These are phyloP conservation scores for Suillus lakei DNA, from an alignment of 768 basidiomycete genomes.

Conservation along the genomic window DNA sequence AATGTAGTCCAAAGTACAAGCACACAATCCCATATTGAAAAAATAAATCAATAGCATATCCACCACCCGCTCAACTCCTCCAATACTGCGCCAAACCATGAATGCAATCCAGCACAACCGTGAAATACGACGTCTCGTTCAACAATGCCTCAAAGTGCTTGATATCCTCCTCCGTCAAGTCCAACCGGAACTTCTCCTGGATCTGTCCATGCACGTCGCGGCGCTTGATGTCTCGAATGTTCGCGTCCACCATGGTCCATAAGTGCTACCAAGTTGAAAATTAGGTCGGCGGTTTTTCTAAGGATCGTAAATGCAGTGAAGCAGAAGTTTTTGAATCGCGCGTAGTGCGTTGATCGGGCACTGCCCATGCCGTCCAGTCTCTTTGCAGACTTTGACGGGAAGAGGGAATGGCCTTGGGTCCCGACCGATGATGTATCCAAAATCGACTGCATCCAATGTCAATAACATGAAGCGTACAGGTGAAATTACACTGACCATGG, in stretches of 20 bases:
- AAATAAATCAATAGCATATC: neutral
- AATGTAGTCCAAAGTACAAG: no score
- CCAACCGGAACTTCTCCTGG: constrained; percentile 95
- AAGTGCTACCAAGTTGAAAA: constrained; percentile 92
- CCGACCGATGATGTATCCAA: constrained; percentile 96
- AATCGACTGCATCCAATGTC: constrained; percentile 71
- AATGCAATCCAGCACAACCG: constrained; percentile 91
- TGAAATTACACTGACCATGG: constrained; percentile 64
- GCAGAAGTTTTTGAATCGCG: constrained; percentile 93
- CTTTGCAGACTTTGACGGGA: constrained; percentile 97
- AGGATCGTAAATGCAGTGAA: constrained; percentile 98
- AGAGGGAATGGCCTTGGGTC: constrained; percentile 98
- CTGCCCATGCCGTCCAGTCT: constrained; percentile 99
- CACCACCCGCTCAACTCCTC: constrained; percentile 56
- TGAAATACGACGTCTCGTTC: constrained; percentile 94
- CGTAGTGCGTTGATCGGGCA: constrained; percentile 89
- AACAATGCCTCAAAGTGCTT: constrained; percentile 93
- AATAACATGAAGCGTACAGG: constrained; percentile 9
- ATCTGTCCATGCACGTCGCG: constrained; percentile 88
- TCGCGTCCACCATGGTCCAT: constrained; percentile 99
- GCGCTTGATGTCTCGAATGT: constrained; percentile 96
- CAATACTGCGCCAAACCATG: constrained; percentile 92
- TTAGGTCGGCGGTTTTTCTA: constrained; percentile 95
- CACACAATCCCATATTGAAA: no score
- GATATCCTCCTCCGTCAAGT: constrained; percentile 95